phyloP scores from a whole-genome alignment of 2,329 filamentous ascomycete genomes.

The Microcera coccophila region DNA sequence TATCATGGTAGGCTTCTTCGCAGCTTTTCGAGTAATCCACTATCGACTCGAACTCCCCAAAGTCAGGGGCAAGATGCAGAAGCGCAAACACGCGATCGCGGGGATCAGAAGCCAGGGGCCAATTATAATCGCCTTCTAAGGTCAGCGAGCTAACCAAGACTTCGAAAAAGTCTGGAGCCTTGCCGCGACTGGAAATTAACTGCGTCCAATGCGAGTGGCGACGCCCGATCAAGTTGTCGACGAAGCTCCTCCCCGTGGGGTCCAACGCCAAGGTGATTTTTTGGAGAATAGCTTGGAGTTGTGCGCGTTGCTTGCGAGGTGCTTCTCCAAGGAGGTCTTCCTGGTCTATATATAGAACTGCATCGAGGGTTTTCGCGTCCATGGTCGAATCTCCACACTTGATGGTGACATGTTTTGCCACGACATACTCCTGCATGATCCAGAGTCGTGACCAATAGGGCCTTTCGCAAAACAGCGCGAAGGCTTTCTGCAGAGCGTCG shows the following conservation, averaged over 20 bases:
- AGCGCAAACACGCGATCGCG: conserved; percentile 13
- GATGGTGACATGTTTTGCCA: conserved; percentile 5
- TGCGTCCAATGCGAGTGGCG: too few relatives aligned
- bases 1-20: conserved; percentile 10
- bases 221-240: conserved; percentile 8
- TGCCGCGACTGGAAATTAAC: too few relatives aligned
- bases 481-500: neutral
- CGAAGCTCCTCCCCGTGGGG: conserved; percentile 4
- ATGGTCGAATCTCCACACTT: conserved; percentile 7
- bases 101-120: conserved; percentile 8
- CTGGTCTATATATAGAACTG: neutral
- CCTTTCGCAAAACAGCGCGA: conserved; percentile 4
- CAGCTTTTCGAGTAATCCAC: conserved; percentile 9
- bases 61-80: conserved; percentile 7
- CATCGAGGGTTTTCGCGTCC: conserved; percentile 1
- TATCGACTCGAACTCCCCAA: conserved; percentile 1
- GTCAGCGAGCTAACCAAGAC: conserved; percentile 6
- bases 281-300: neutral
- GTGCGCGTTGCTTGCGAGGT: neutral
- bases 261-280: neutral
- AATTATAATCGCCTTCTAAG: conserved; percentile 13
- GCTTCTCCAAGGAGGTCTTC: neutral
- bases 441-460: conserved; percentile 15
- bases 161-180: conserved; percentile 1
- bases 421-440: conserved; percentile 15